These are phyloP conservation scores for Hericium rajendrae DNA, from an alignment of 768 basidiomycete species.

Conservation along the genomic window DNA sequence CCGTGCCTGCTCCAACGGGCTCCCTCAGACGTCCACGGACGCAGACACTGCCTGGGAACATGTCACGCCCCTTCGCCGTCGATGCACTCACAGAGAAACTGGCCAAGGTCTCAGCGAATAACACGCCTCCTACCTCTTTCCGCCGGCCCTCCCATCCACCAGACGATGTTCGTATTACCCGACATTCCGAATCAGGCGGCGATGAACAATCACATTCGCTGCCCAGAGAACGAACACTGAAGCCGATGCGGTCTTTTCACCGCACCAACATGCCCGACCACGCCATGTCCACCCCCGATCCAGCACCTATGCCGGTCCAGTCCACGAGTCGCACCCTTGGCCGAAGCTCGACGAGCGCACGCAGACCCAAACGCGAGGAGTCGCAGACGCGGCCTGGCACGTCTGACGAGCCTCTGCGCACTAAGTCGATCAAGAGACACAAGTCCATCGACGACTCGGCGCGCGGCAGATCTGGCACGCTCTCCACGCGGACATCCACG, in stretches of 20 bases:
- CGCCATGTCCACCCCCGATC: background rate
- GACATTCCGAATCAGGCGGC: background rate
- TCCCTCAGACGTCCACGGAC: conserved; percentile 6
- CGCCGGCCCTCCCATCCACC: background rate
- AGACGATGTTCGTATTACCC: no score
- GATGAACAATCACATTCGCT: background rate
- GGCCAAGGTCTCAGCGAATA: conserved; percentile 5
- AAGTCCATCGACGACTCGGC: conserved; percentile 15
- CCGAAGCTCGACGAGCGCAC: conserved; percentile 14
- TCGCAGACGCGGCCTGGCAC: background rate
- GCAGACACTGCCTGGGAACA: conserved; percentile 10
- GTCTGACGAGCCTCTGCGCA: background rate
- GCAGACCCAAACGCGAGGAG: conserved; percentile 20
- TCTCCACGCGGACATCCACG: conserved; percentile 10
- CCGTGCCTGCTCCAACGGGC: background rate
- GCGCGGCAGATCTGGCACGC: conserved; percentile 7
- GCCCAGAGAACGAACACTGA: conserved; percentile 25
- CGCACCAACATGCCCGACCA: conserved; percentile 30
- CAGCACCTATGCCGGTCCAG: background rate
- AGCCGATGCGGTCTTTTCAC: conserved; percentile 55
- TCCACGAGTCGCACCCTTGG: background rate
- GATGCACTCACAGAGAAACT: conserved; percentile 13
- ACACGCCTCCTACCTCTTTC: background rate
- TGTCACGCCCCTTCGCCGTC: conserved; percentile 4
- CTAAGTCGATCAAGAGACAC: conserved; percentile 10